These are phyloP conservation scores for Trichoderma endophyticum DNA, from an alignment of 2,329 filamentous ascomycete genomes.

Conservation along the genomic window DNA sequence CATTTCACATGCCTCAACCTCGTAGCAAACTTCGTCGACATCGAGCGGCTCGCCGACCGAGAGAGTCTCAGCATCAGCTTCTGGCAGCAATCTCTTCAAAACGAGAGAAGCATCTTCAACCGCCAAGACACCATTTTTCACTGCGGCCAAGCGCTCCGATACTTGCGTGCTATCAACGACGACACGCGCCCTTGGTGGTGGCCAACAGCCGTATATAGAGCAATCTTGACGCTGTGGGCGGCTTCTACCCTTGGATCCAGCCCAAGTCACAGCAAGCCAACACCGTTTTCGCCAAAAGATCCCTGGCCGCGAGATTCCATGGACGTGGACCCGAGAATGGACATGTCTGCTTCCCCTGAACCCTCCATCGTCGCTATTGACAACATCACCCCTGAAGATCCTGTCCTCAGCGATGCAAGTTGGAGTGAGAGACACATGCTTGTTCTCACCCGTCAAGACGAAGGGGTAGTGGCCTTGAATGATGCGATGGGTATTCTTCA, in stretches of 20 bases:
- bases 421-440: background rate
- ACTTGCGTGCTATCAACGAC: conserved; percentile 57
- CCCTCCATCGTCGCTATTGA: background rate
- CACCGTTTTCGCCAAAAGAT: background rate
- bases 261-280: background rate
- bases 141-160: conserved; percentile 62
- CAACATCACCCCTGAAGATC: background rate
- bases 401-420: background rate
- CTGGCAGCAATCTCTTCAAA: conserved; percentile 52
- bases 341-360: background rate
- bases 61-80: conserved; percentile 56
- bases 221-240: conserved; percentile 59
- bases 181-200: conserved; percentile 66
- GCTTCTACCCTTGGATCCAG: conserved; percentile 46
- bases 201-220: conserved; percentile 68
- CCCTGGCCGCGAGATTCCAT: background rate
- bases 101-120: conserved; percentile 62
- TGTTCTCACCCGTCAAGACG: background rate
- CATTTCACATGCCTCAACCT: conserved; percentile 69
- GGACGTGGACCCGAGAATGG: background rate
- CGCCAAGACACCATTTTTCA: conserved; percentile 64
- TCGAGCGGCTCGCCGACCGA: conserved; percentile 62
- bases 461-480: background rate
- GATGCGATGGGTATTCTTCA: conserved; percentile 1
- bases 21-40: conserved; percentile 63